phyloP scores from a whole-genome alignment of 2,329 filamentous ascomycete genomes.

The Trichoderma atroviride region DNA sequence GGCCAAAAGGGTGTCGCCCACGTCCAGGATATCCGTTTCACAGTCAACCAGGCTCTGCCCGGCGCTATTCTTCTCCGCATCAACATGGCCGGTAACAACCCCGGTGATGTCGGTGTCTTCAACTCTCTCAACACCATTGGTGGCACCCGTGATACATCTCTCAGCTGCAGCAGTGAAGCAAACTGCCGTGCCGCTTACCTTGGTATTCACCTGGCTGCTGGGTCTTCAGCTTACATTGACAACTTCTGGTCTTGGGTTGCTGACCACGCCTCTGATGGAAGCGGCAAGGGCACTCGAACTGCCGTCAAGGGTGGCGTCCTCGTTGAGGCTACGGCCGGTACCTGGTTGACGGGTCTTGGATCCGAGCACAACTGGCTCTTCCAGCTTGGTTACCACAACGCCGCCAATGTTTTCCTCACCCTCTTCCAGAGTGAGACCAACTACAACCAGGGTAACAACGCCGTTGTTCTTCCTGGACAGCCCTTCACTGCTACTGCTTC shows the following conservation, averaged over 20 bases:
- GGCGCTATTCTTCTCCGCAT: slow-evolving; percentile 24
- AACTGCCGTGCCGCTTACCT: slow-evolving; percentile 25
- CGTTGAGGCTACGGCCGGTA: slow-evolving; percentile 25
- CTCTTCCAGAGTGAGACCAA: slow-evolving; percentile 27
- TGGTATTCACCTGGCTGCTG: slow-evolving; percentile 23
- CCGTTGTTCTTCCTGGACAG: slow-evolving; percentile 10
- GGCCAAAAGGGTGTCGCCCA: slow-evolving; percentile 20
- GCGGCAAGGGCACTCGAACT: neutral
- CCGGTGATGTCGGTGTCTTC: slow-evolving; percentile 26
- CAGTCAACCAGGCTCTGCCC: slow-evolving; percentile 21
- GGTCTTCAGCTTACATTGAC: slow-evolving; percentile 27
- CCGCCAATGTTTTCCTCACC: slow-evolving; percentile 24
- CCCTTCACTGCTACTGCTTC: slow-evolving; percentile 16
- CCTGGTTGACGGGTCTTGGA: slow-evolving; percentile 24
- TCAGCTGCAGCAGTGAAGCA: slow-evolving; percentile 21
- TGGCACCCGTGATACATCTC: slow-evolving; percentile 23
- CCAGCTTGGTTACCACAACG: slow-evolving; percentile 24
- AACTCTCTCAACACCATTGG: slow-evolving; percentile 27
- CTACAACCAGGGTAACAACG: slow-evolving; percentile 25
- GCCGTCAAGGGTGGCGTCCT: slow-evolving; percentile 26
- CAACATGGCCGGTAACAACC: slow-evolving; percentile 25
- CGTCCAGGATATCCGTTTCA: slow-evolving; percentile 26
- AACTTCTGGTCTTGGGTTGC: slow-evolving; percentile 28
- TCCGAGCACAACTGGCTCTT: slow-evolving; percentile 27
- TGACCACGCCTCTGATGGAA: slow-evolving; percentile 18